Evolutionary conservation across 352 stramenopile genomes (phyloP).

Genomic region (Pythium phragmiticola): DNA sequence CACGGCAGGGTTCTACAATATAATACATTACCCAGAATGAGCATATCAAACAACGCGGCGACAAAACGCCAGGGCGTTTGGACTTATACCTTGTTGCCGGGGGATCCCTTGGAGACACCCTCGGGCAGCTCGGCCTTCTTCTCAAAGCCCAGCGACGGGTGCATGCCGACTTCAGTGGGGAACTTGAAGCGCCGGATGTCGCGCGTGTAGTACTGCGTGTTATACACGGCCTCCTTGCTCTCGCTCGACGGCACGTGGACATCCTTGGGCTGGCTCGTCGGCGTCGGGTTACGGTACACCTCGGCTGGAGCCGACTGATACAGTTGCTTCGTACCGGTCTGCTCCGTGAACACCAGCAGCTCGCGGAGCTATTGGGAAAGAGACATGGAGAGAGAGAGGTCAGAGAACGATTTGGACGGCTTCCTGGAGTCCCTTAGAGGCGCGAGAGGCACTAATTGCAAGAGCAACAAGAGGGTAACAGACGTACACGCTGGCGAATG

Average conservation of each 20-base stretch:
- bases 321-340: constrained; percentile 69
- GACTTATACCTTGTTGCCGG: constrained; percentile 65
- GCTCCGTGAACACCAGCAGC: constrained; percentile 78
- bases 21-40: neutral
- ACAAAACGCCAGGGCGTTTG: neutral
- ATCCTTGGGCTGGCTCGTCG: constrained; percentile 59
- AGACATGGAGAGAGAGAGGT: neutral
- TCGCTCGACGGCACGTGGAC: constrained; percentile 72
- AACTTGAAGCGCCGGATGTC: constrained; percentile 73
- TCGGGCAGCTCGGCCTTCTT: constrained; percentile 64
- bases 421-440: neutral
- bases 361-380: constrained; percentile 58
- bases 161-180: constrained; percentile 65
- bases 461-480: neutral
- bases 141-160: constrained; percentile 63
- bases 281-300: constrained; percentile 78
- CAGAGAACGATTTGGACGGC: neutral
- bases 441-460: neutral
- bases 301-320: constrained; percentile 66
- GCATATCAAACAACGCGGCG: neutral
- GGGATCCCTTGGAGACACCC: constrained; percentile 65
- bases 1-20: constrained; percentile 61
- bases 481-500: constrained; percentile 62
- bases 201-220: constrained; percentile 89
- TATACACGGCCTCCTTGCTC: constrained; percentile 81